These are phyloP conservation scores for Penicillium sp. DNA, from an alignment of 2,329 filamentous ascomycete genomes.

Conservation along the genomic window DNA sequence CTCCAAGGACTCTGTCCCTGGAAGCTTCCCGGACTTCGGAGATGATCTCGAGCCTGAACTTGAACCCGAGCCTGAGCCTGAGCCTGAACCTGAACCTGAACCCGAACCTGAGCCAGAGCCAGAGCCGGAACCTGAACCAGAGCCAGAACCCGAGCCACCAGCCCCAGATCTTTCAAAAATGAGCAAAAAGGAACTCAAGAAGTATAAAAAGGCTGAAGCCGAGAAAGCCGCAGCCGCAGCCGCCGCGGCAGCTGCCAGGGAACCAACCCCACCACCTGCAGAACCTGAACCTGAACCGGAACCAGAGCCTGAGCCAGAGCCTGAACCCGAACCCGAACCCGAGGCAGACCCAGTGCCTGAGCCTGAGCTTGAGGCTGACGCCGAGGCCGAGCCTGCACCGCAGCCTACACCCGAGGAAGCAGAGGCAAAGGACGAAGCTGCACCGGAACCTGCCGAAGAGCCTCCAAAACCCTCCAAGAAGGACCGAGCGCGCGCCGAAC, in stretches of 20 bases:
- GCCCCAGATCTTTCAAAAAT: slow-evolving; percentile 27
- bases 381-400: slow-evolving; percentile 2
- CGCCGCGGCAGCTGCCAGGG: slow-evolving; percentile 19
- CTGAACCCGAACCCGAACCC: slow-evolving; percentile 16
- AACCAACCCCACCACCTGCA: slow-evolving; percentile 35
- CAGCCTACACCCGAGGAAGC: not conserved
- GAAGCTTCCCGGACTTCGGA: slow-evolving; percentile 53
- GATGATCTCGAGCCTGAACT: slow-evolving; percentile 31
- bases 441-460: slow-evolving; percentile 51
- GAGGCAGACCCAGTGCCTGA: too few relatives aligned
- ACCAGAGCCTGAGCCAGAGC: slow-evolving; percentile 23
- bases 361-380: slow-evolving; percentile 9
- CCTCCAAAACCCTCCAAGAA: slow-evolving; percentile 63
- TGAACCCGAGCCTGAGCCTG: slow-evolving; percentile 28
- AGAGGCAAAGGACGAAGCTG: too few relatives aligned
- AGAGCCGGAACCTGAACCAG: slow-evolving; percentile 24
- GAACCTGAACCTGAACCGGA: slow-evolving; percentile 32
- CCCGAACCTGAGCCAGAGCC: slow-evolving; percentile 23
- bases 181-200: slow-evolving; percentile 31
- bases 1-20: slow-evolving; percentile 51
- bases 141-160: slow-evolving; percentile 16
- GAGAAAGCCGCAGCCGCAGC: slow-evolving; percentile 31
- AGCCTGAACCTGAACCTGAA: slow-evolving; percentile 40
- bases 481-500: slow-evolving; percentile 73
- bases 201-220: slow-evolving; percentile 29